Base-by-base conservation (phyloP, 129 eudicot species). In the Dittrichia graveolens region DNA sequence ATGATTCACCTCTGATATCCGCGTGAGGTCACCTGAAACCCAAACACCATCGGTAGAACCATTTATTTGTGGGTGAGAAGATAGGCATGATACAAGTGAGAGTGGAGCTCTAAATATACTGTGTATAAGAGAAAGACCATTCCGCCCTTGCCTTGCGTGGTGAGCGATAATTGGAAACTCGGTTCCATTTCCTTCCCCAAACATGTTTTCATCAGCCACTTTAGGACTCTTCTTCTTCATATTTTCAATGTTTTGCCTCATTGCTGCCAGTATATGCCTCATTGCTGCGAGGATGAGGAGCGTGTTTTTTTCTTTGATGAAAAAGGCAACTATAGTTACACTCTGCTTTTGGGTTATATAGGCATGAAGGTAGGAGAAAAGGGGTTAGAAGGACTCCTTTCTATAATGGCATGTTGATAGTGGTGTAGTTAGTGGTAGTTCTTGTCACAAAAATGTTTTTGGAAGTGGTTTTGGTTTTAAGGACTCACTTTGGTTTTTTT, bases 191-290 rank as follows among this genome's bases (percentile, higher is more conserved):
- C 69, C 80, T 68, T 77, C 83, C 34, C 55, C 65, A 83, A 80
- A 72, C 89, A 88, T 88, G 80, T 34, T 85, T 73, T 87, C 92
- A 65, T 87, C 92, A 4, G 92, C 92, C 61, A 87, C 92, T 70
- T 83, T 80, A 2, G 88, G 87, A 57, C 89, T 87, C 65, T 84
- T 84, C 65, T 84, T 84, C 73, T 75, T 79, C 79, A 75, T 75
- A 37, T 85, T 84, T 46, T 80, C 76, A 7, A 83, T 75, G 72
- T 83, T 84, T 56, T 78, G 84, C 84, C 84, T 65, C 86, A 85
- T 61, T 16, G 35, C 79, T 7, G 80, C 83, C 19, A 78, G 45
- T 65, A 85, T 74, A n/a, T 77, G 76, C 86, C 67, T 78, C 89
- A 85, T 81, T 44, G 5, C 39, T 57, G 69, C 42, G 19, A 35